phyloP scores from a whole-genome alignment of 805 yeast species.

The Sugiyamaella lignohabitans region DNA sequence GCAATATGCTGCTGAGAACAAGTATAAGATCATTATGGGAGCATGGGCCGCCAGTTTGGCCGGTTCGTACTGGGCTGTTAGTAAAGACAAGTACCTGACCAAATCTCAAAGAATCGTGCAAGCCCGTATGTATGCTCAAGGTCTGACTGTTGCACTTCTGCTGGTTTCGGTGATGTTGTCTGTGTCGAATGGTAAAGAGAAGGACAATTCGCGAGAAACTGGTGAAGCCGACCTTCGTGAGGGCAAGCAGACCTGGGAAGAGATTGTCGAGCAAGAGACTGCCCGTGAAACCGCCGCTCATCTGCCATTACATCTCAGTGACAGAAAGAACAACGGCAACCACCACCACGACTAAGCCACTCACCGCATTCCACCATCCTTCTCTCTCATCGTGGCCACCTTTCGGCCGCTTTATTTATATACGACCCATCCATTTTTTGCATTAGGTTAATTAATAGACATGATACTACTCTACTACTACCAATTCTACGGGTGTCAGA shows the following conservation, averaged over 20 bases:
- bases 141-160: constrained; percentile 63
- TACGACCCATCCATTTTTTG: too few species aligned
- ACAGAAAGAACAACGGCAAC: constrained; percentile 1
- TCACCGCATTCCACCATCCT: too few species aligned
- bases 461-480: too few species aligned
- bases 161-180: constrained; percentile 53
- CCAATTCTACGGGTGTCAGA: too few species aligned
- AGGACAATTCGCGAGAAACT: constrained; percentile 27
- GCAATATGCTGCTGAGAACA: constrained; percentile 42
- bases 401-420: too few species aligned
- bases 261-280: constrained; percentile 40
- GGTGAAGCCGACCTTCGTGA: constrained; percentile 31
- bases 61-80: constrained; percentile 70
- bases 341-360: neutral
- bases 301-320: constrained; percentile 14
- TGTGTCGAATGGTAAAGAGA: constrained; percentile 55
- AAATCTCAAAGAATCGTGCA: constrained; percentile 75
- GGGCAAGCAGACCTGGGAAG: constrained; percentile 40
- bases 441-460: too few species aligned
- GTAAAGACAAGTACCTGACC: constrained; percentile 68
- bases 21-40: constrained; percentile 57
- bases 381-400: too few species aligned
- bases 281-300: constrained; percentile 26
- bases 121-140: constrained; percentile 89
- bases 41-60: constrained; percentile 77